Conservation (phyloP, 345 rosid genomes). For the Pugionium cornutum region DNA sequence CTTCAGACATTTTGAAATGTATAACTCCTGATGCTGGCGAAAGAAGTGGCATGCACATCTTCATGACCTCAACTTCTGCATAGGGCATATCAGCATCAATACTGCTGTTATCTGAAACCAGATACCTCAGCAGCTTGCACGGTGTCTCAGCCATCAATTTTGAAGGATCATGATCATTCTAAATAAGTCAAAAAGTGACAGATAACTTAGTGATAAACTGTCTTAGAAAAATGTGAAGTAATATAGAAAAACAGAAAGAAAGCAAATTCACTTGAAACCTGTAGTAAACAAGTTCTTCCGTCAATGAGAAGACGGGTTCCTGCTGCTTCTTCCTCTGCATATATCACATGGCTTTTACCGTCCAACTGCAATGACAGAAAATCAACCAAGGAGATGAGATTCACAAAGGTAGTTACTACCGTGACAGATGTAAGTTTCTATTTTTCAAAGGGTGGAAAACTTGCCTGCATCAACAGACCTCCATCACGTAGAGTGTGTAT, state of each 20-base stretch:
- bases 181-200: constrained; percentile 34
- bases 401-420: not conserved
- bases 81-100: constrained; percentile 91
- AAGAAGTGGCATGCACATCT: constrained; percentile 99
- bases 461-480: constrained; percentile 98
- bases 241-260: constrained; percentile 5
- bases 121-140: constrained; percentile 92
- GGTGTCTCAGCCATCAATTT: constrained; percentile 97
- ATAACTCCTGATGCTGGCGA: constrained; percentile 96
- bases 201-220: constrained; percentile 19
- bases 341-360: constrained; percentile 98
- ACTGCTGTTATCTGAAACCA: constrained; percentile 86
- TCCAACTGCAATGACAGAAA: constrained; percentile 61
- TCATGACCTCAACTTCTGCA: constrained; percentile 99
- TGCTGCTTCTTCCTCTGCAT: constrained; percentile 99
- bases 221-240: constrained; percentile 5
- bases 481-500: constrained; percentile 99
- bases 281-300: constrained; percentile 98
- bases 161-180: constrained; percentile 99
- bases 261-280: constrained; percentile 46
- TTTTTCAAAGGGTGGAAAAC: constrained; percentile 26
- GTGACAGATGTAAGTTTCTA: constrained; percentile 15
- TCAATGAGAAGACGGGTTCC: constrained; percentile 99
- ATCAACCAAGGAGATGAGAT: constrained; percentile 27
- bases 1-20: constrained; percentile 87